Evolutionary conservation across 495 filamentous ascomycete species (phyloP), one percentile per base, ranked within the genome.

Genomic region (Lasiosphaeria ovina): DNA sequence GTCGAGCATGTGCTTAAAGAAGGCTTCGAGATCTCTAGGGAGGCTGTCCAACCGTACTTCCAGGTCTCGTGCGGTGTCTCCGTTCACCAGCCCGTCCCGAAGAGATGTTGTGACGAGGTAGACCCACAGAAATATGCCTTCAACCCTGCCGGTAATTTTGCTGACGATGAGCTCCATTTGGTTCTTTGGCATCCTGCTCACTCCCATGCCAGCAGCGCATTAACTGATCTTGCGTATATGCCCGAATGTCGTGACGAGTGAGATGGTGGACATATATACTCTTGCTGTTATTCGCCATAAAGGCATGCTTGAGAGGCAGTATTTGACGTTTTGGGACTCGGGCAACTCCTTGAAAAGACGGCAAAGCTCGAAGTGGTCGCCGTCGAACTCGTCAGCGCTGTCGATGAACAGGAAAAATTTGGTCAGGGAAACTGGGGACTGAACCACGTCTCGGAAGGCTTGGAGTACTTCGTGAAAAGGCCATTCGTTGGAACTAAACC

Each of bases 221-320:
- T 3, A 45, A 12, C 42, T 45, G 42, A n/a, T 14, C 12, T 45
- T 12, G 5, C 3, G 42, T n/a, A 45, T 6, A 45, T 6, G 3
- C 3, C 5, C 38, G 3, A 10, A 77, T 76, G 38, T 81, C 73
- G 12, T 65, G 35, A 14, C 56, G 31, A 0, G 70, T 77, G 3
- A 72, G 53, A n/a, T 69, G 55, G 14, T 69, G 60, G 10, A 67
- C 42, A 17, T 64, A 64, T 3, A 70, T 35, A 34, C 62, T 49
- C 10, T 52, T 34, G 0, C 45, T 3, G 12, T 4, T 3, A 10
- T 55, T 45, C 5, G 45, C 16, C 0, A 66, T 67, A 47, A 82
- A 81, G 0, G 64, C 66, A 51, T 77, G 59, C 82, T 84, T 14
- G 81, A 79, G 3, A 81, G 59, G 58, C 82, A 85, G 6, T 77